A percentile compares a stretch with the other conserved stretches of the same genome.
Evolutionary conservation across 1,139 yeast genomes (phyloP).

Genomic region (Debaryomyces sp.): DNA sequence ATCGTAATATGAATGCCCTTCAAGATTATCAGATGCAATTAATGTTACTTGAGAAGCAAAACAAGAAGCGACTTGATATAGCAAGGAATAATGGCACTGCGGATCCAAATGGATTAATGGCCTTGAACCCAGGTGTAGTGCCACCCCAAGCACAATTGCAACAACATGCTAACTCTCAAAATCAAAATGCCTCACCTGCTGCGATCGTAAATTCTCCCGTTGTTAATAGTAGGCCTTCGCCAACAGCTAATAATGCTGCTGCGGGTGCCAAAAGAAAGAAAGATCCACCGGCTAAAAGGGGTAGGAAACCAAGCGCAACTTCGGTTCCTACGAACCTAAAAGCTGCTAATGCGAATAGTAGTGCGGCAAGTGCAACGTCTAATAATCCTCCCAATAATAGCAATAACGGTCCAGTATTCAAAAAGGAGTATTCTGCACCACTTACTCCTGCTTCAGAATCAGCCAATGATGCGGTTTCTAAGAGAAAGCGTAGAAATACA

Average conservation of each 20-base stretch:
- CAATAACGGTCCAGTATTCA: slow-evolving; percentile 17
- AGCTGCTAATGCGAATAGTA: neutral
- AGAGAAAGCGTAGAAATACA: slow-evolving; percentile 30
- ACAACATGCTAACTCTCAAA: slow-evolving; percentile 12
- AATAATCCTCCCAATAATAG: slow-evolving; percentile 13
- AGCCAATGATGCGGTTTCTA: slow-evolving; percentile 23
- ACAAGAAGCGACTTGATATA: slow-evolving; percentile 61
- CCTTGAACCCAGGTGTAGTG: slow-evolving; percentile 25
- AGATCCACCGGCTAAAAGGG: slow-evolving; percentile 34
- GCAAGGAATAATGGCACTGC: slow-evolving; percentile 41
- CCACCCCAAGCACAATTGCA: slow-evolving; percentile 20
- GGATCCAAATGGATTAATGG: slow-evolving; percentile 19
- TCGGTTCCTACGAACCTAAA: slow-evolving; percentile 13
- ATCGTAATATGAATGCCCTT: slow-evolving; percentile 47
- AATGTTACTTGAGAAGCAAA: slow-evolving; percentile 70
- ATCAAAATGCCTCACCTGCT: slow-evolving; percentile 30
- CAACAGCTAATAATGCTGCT: slow-evolving; percentile 19
- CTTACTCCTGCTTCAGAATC: slow-evolving; percentile 49
- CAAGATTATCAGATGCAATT: slow-evolving; percentile 80
- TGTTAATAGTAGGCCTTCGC: slow-evolving; percentile 40
- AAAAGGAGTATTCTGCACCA: slow-evolving; percentile 45
- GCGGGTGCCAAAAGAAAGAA: slow-evolving; percentile 25
- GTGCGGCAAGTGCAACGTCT: slow-evolving; percentile 12
- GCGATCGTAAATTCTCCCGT: slow-evolving; percentile 34
- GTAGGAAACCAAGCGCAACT: slow-evolving; percentile 36